These are phyloP conservation scores for Nephelium lappaceum DNA, from an alignment of 345 rosid genomes.

Conservation along the genomic window DNA sequence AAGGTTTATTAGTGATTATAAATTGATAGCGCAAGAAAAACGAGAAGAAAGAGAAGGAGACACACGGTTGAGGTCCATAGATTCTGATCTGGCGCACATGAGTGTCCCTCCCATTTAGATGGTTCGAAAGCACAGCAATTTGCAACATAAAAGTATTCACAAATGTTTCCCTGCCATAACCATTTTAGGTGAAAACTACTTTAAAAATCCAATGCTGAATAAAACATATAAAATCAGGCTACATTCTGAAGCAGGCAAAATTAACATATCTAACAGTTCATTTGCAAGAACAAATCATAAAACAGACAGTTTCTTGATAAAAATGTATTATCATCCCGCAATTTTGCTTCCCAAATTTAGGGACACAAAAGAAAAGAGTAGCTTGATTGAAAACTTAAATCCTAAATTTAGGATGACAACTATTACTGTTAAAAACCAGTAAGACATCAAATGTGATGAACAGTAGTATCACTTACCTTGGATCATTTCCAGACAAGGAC, in stretches of 20 bases:
- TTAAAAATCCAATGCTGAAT: background rate
- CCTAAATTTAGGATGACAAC: too few species aligned
- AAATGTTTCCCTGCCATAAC: too few species aligned
- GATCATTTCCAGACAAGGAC: conserved; percentile 86
- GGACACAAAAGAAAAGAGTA: background rate
- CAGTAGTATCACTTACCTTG: conserved; percentile 46
- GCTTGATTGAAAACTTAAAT: too few species aligned
- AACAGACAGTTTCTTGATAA: background rate
- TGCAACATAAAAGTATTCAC: too few species aligned
- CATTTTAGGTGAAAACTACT: background rate
- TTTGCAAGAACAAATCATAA: background rate
- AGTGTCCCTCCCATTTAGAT: conserved; percentile 17
- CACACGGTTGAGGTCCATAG: conserved; percentile 17
- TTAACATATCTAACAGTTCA: background rate
- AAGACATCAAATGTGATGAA: too few species aligned
- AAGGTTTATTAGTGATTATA: too few species aligned
- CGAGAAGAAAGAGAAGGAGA: background rate
- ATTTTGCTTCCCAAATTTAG: background rate
- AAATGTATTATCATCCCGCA: background rate
- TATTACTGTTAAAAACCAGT: too few species aligned
- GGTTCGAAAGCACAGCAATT: conserved; percentile 65
- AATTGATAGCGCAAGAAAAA: too few species aligned
- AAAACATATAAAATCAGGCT: background rate
- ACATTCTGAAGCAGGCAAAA: background rate
- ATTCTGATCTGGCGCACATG: conserved; percentile 22